Evolutionary conservation across 2,329 filamentous ascomycete species (phyloP).

Genomic region (Didymosphaeria variabile): DNA sequence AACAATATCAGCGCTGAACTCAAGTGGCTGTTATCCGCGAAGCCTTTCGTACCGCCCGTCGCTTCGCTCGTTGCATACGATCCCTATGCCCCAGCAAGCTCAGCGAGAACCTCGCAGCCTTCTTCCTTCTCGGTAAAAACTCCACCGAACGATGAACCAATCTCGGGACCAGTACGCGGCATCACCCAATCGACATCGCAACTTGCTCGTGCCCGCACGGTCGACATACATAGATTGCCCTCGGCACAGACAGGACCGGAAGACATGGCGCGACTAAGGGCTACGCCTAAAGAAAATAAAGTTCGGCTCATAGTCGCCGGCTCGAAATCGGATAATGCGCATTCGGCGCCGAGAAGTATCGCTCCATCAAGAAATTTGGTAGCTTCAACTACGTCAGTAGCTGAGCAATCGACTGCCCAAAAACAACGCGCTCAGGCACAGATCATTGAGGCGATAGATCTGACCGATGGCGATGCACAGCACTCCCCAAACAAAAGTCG

Average conservation of each 20-base stretch:
- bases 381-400: constrained; percentile 19
- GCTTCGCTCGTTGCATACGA: constrained; percentile 40
- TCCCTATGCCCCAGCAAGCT: constrained; percentile 34
- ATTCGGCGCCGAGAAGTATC: constrained; percentile 15
- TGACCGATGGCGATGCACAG: constrained; percentile 40
- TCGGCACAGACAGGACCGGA: constrained; percentile 15
- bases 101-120: constrained; percentile 29
- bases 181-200: constrained; percentile 28
- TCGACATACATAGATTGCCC: constrained; percentile 38
- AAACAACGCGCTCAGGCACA: constrained; percentile 24
- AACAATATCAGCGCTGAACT: constrained; percentile 60
- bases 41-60: constrained; percentile 55
- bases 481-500: constrained; percentile 30
- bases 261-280: constrained; percentile 56
- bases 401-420: constrained; percentile 12
- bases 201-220: constrained; percentile 30
- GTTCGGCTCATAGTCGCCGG: constrained; percentile 45
- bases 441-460: constrained; percentile 48
- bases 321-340: constrained; percentile 25
- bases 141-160: constrained; percentile 31
- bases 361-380: constrained; percentile 16
- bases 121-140: constrained; percentile 21
- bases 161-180: constrained; percentile 24
- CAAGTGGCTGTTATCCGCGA: constrained; percentile 57
- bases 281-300: constrained; percentile 54